Percentiles rank a stretch among this genome's conserved stretches.
These are phyloP conservation scores for Hevea brasiliensis DNA, from an alignment of 345 rosid species.

Conservation along the genomic window DNA sequence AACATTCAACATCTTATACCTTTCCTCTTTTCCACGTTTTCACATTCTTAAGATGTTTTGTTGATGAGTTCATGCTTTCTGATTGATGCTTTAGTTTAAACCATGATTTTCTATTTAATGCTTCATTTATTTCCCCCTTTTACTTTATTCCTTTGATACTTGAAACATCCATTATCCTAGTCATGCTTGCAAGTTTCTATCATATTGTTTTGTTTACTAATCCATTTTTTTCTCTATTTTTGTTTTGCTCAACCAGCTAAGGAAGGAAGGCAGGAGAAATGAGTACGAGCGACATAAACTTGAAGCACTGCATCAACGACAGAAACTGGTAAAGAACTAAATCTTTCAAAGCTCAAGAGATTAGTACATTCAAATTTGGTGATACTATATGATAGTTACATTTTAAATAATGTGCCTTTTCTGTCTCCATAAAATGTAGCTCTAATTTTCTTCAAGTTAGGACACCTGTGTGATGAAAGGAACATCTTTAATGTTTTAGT, in stretches of 20 bases:
- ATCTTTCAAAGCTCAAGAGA: background rate
- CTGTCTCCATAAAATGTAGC: background rate
- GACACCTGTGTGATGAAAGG: background rate
- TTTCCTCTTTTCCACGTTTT: background rate
- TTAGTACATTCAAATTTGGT: background rate
- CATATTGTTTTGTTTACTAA: background rate
- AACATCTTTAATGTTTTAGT: too few species aligned
- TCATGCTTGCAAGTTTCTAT: constrained; percentile 9
- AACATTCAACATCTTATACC: background rate
- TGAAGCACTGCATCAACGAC: constrained; percentile 92
- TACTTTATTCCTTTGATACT: background rate
- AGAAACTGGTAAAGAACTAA: constrained; percentile 43
- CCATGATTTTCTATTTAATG: background rate
- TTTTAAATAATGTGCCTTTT: too few species aligned
- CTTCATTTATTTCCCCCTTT: background rate
- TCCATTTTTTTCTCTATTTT: constrained; percentile 8
- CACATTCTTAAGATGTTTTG: background rate
- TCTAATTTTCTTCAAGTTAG: background rate
- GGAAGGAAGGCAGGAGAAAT: constrained; percentile 94
- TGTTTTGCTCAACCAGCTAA: constrained; percentile 54
- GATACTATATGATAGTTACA: background rate
- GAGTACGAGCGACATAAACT: constrained; percentile 97
- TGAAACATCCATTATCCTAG: background rate
- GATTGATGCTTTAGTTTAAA: background rate
- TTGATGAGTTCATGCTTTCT: background rate